Conservation (phyloP, 129 eudicot genomes). For the Heracleum sosnowskyi region DNA sequence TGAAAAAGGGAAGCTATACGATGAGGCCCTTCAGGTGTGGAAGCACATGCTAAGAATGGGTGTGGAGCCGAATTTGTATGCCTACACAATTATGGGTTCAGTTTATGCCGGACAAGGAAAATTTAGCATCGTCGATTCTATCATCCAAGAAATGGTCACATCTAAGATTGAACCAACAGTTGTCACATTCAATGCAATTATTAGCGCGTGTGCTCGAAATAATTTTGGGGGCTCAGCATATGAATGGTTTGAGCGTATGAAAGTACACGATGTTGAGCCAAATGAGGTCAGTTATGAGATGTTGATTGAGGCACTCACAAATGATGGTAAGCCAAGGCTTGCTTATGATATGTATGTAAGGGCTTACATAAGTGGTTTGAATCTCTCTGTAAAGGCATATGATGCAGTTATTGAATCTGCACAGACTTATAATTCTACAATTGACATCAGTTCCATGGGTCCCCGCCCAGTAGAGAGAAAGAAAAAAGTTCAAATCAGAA, state of each 20-base stretch:
- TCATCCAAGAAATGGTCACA: slow-evolving; percentile 59
- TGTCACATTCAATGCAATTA: slow-evolving; percentile 82
- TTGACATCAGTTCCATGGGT: slow-evolving; percentile 48
- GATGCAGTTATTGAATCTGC: slow-evolving; percentile 46
- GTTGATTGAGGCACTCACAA: slow-evolving; percentile 73
- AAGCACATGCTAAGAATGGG: slow-evolving; percentile 74
- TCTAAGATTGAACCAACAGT: slow-evolving; percentile 48
- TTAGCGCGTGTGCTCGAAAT: slow-evolving; percentile 56
- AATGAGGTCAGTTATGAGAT: slow-evolving; percentile 73
- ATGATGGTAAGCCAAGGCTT: slow-evolving; percentile 79
- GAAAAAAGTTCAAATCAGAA: slow-evolving; percentile 39
- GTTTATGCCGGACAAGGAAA: slow-evolving; percentile 65
- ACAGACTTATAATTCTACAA: slow-evolving; percentile 31
- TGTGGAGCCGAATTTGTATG: slow-evolving; percentile 66
- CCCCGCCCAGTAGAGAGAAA: slow-evolving; percentile 50
- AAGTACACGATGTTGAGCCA: slow-evolving; percentile 41
- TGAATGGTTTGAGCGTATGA: slow-evolving; percentile 85
- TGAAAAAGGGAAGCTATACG: slow-evolving; percentile 79
- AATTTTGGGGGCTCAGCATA: slow-evolving; percentile 55
- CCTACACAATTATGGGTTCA: slow-evolving; percentile 96
- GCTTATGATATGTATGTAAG: slow-evolving; percentile 70
- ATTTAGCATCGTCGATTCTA: slow-evolving; percentile 48
- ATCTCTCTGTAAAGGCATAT: slow-evolving; percentile 56
- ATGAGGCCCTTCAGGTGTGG: slow-evolving; percentile 72
- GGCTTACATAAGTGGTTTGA: slow-evolving; percentile 49